A percentile compares a stretch with the other conserved stretches of the same genome.
These are phyloP conservation scores for Scenedesmus sp. DNA, from an alignment of 163 green algal species.

Conservation along the genomic window DNA sequence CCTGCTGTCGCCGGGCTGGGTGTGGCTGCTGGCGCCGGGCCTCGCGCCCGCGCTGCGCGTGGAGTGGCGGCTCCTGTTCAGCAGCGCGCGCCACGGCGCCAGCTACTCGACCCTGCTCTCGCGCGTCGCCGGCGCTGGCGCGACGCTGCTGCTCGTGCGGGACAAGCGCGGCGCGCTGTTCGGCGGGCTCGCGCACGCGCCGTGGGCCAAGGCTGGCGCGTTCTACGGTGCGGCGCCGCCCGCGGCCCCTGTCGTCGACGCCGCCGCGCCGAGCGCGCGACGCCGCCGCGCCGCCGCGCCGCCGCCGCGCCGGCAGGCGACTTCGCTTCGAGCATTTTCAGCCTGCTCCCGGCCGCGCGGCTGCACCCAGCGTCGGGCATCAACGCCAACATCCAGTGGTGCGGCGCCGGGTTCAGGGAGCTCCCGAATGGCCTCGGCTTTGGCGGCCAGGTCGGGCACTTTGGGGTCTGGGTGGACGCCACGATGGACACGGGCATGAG, in stretches of 20 bases:
- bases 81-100: conserved; percentile 59
- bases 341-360: conserved; percentile 35
- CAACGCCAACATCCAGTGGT: conserved; percentile 81
- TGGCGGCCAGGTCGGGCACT: conserved; percentile 73
- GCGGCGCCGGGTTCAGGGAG: conserved; percentile 69
- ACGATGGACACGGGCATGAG: conserved; percentile 73
- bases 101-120: conserved; percentile 69
- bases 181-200: conserved; percentile 66
- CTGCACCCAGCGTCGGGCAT: conserved; percentile 62
- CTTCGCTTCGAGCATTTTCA: conserved; percentile 46
- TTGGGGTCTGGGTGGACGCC: conserved; percentile 69
- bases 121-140: conserved; percentile 22
- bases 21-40: conserved; percentile 41
- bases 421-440: conserved; percentile 74
- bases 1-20: conserved; percentile 38
- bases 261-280: no score
- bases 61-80: conserved; percentile 65
- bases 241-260: no score
- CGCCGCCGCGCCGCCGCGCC: no score
- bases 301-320: no score
- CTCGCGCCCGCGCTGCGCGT: conserved; percentile 26
- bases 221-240: conserved; percentile 74
- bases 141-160: conserved; percentile 67
- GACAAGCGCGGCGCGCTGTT: conserved; percentile 70
- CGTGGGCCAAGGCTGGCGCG: conserved; percentile 68